Percentiles rank a stretch among this genome's conserved stretches.
Conservation (phyloP, 2,329 filamentous ascomycete species). For the Purpureocillium takamizusanense region DNA sequence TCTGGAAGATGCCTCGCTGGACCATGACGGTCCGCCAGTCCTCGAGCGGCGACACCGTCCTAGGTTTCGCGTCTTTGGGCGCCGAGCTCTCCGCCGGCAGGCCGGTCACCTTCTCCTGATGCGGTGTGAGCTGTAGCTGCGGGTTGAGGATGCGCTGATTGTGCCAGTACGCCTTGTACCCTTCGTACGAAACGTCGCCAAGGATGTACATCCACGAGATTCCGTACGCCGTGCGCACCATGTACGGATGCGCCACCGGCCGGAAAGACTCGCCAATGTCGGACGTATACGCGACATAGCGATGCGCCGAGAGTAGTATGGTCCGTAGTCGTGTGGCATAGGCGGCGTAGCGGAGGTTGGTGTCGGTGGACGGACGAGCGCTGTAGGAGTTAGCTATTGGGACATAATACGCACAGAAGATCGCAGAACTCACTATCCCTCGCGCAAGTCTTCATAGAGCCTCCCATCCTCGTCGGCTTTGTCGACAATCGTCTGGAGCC, state of each 20-base stretch:
- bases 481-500: constrained; percentile 50
- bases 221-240: constrained; percentile 77
- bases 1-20: constrained; percentile 85
- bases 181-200: constrained; percentile 86
- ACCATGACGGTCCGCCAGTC: constrained; percentile 89
- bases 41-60: constrained; percentile 60
- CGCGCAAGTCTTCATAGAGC: constrained; percentile 68
- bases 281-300: constrained; percentile 94
- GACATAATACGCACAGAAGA: background rate
- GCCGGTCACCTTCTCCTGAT: constrained; percentile 39
- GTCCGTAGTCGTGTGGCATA: constrained; percentile 82
- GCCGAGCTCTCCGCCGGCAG: constrained; percentile 22
- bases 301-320: constrained; percentile 80
- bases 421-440: constrained; percentile 59
- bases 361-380: constrained; percentile 69
- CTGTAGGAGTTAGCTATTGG: constrained; percentile 10
- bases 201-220: constrained; percentile 88
- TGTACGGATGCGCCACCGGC: constrained; percentile 76
- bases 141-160: constrained; percentile 73
- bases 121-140: constrained; percentile 43
- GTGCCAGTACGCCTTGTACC: constrained; percentile 86
- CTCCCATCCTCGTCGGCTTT: constrained; percentile 55
- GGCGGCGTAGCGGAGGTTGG: constrained; percentile 79
- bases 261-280: constrained; percentile 96
- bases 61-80: constrained; percentile 22